Conservation (phyloP, 2,329 filamentous ascomycete genomes). For the Fusarium bactridioides region DNA sequence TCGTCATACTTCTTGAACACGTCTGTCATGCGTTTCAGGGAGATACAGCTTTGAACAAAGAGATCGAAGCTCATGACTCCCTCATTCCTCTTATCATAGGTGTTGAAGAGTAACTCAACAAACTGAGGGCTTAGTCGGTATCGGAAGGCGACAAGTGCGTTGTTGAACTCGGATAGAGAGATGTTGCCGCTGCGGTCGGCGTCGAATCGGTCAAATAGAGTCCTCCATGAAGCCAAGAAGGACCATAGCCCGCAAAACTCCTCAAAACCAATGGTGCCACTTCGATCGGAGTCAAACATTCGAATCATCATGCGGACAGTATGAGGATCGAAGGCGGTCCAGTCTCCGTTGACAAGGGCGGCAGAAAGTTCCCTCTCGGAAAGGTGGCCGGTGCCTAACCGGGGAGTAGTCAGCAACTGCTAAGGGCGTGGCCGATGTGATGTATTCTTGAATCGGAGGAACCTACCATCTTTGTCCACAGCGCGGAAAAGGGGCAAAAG, state of each 20-base stretch:
- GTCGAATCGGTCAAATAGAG: constrained; percentile 95
- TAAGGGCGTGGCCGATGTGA: not conserved
- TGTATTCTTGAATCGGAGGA: not conserved
- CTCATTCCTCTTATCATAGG: constrained; percentile 80
- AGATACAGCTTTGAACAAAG: constrained; percentile 97
- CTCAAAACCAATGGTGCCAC: constrained; percentile 88
- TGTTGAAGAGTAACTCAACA: constrained; percentile 83
- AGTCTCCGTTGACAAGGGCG: constrained; percentile 95
- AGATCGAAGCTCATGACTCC: constrained; percentile 89
- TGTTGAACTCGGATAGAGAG: constrained; percentile 83
- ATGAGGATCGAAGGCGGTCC: constrained; percentile 89
- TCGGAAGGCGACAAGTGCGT: constrained; percentile 90
- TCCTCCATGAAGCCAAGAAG: constrained; percentile 92
- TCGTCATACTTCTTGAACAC: constrained; percentile 99
- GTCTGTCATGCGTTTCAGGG: constrained; percentile 97
- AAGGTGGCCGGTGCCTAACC: constrained; percentile 76
- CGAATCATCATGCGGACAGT: constrained; percentile 99
- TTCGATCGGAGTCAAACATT: constrained; percentile 96
- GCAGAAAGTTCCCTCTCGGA: constrained; percentile 87
- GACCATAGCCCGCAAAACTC: constrained; percentile 98
- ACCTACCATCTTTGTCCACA: constrained; percentile 83
- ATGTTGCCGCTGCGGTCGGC: constrained; percentile 87
- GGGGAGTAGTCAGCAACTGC: constrained; percentile 5
- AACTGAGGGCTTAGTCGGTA: constrained; percentile 89
- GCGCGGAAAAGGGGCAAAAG: constrained; percentile 87